These are phyloP conservation scores for Penicillium verrucosum DNA, from an alignment of 2,329 filamentous ascomycete genomes.

Conservation along the genomic window DNA sequence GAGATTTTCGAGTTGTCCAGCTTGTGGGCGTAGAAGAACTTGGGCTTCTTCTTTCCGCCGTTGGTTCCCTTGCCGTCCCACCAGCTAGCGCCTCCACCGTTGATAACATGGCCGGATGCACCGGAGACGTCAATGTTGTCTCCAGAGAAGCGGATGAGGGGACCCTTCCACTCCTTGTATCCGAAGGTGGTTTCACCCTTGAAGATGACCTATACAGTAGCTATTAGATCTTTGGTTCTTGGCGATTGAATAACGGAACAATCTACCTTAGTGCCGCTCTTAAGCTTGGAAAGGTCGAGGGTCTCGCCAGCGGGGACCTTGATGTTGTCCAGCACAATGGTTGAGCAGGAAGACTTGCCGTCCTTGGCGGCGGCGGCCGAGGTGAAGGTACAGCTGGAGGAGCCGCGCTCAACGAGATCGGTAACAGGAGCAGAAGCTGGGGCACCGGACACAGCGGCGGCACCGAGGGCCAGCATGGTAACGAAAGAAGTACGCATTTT, in stretches of 20 bases:
- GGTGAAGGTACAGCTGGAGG: slow-evolving; percentile 54
- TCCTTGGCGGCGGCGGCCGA: slow-evolving; percentile 48
- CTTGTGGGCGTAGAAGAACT: slow-evolving; percentile 56
- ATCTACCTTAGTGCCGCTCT: slow-evolving; percentile 47
- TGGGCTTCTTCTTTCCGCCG: slow-evolving; percentile 62
- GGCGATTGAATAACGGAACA: not conserved
- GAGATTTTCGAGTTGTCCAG: slow-evolving; percentile 34
- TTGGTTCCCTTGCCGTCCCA: slow-evolving; percentile 62
- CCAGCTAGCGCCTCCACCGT: slow-evolving; percentile 56
- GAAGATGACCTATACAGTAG: slow-evolving; percentile 53
- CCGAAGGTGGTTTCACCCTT: slow-evolving; percentile 63
- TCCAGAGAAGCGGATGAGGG: slow-evolving; percentile 61
- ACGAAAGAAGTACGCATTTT: slow-evolving; percentile 20
- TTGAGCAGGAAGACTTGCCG: slow-evolving; percentile 52
- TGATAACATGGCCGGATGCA: slow-evolving; percentile 50
- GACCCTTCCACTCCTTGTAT: slow-evolving; percentile 63
- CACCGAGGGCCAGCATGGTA: slow-evolving; percentile 21
- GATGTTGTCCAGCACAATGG: slow-evolving; percentile 53
- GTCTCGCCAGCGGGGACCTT: slow-evolving; percentile 57
- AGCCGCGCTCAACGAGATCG: slow-evolving; percentile 26
- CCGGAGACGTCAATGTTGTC: slow-evolving; percentile 51
- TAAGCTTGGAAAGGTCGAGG: slow-evolving; percentile 56
- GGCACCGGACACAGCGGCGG: slow-evolving; percentile 22
- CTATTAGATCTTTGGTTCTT: not conserved
- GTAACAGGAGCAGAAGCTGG: slow-evolving; percentile 23